Conservation (phyloP, 257 asterid genomes). For the Ballota nigra region DNA sequence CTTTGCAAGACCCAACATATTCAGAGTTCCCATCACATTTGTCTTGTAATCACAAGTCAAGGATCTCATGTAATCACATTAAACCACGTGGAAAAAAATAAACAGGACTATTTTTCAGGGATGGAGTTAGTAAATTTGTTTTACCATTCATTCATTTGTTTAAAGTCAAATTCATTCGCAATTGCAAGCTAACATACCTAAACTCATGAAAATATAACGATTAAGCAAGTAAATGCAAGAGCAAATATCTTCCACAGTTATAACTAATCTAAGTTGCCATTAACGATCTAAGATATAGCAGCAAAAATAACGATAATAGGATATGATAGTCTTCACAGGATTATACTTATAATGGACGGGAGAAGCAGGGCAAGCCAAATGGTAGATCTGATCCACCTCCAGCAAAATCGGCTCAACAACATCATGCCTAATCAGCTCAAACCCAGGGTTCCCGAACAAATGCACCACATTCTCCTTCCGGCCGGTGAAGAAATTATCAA, state of each 20-base stretch:
- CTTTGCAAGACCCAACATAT: conserved; percentile 98
- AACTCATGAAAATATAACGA: not conserved
- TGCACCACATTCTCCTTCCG: conserved; percentile 73
- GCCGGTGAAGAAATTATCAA: conserved; percentile 74
- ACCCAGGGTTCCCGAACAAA: conserved; percentile 67
- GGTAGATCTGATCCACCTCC: conserved; percentile 85
- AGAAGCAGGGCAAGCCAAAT: conserved; percentile 78
- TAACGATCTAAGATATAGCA: not conserved
- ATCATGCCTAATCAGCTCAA: conserved; percentile 75
- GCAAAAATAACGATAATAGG: conserved; percentile 26
- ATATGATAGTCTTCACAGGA: conserved; percentile 78
- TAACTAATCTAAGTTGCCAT: conserved; percentile 8
- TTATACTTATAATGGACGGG: conserved; percentile 72
- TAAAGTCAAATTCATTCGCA: no score
- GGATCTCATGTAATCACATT: conserved; percentile 51
- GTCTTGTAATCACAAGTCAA: conserved; percentile 76
- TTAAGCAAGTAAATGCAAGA: conserved; percentile 7
- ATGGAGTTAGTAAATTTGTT: no score
- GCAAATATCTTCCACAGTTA: not conserved
- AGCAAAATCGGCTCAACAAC: conserved; percentile 72
- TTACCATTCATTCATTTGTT: no score
- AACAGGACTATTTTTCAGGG: no score
- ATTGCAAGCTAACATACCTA: not conserved
- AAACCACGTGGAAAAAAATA: no score
- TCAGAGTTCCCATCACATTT: conserved; percentile 96